Percentiles rank a stretch among this genome's conserved stretches.
Evolutionary conservation across 176 grass and related monocot species (phyloP).

Genomic region (Phragmites australis): DNA sequence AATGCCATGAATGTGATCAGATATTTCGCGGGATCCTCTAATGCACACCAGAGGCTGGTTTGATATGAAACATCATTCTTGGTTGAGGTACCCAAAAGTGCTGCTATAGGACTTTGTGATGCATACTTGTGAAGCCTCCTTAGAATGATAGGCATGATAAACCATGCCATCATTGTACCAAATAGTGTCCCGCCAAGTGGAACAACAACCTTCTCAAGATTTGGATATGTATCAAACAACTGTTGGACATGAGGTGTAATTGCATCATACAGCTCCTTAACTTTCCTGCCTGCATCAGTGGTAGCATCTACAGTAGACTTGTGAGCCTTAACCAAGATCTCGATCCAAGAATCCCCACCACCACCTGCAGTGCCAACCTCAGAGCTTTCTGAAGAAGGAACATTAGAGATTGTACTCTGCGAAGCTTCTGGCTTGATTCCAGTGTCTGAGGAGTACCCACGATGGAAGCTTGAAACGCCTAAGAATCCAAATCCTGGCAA

Average conservation of each 20-base stretch:
- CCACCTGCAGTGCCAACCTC: slow-evolving; percentile 30
- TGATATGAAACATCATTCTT: slow-evolving; percentile 65
- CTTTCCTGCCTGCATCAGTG: slow-evolving; percentile 56
- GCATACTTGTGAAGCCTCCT: slow-evolving; percentile 79
- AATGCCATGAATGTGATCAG: slow-evolving; percentile 97
- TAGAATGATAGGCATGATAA: slow-evolving; percentile 83
- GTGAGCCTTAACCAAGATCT: slow-evolving; percentile 55
- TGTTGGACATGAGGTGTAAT: slow-evolving; percentile 65
- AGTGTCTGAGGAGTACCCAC: slow-evolving; percentile 59
- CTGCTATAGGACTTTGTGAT: slow-evolving; percentile 56
- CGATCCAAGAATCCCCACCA: slow-evolving; percentile 52
- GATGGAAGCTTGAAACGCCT: slow-evolving; percentile 19
- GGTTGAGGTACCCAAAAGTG: slow-evolving; percentile 52
- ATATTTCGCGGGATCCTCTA: slow-evolving; percentile 95
- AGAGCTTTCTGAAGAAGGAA: slow-evolving; percentile 45
- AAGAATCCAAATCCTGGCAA: slow-evolving; percentile 38
- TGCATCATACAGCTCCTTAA: slow-evolving; percentile 63
- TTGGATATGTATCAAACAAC: slow-evolving; percentile 69
- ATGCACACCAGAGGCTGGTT: slow-evolving; percentile 81
- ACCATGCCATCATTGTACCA: slow-evolving; percentile 79
- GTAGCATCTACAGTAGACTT: slow-evolving; percentile 58
- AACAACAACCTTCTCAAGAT: slow-evolving; percentile 79
- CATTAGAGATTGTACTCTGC: slow-evolving; percentile 38
- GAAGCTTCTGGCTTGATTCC: slow-evolving; percentile 42
- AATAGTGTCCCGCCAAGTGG: slow-evolving; percentile 65